Evolutionary conservation across 306 rosid genomes (phyloP), one percentile per base, ranked within the genome.

Genomic region (Pachyrhizus erosus): DNA sequence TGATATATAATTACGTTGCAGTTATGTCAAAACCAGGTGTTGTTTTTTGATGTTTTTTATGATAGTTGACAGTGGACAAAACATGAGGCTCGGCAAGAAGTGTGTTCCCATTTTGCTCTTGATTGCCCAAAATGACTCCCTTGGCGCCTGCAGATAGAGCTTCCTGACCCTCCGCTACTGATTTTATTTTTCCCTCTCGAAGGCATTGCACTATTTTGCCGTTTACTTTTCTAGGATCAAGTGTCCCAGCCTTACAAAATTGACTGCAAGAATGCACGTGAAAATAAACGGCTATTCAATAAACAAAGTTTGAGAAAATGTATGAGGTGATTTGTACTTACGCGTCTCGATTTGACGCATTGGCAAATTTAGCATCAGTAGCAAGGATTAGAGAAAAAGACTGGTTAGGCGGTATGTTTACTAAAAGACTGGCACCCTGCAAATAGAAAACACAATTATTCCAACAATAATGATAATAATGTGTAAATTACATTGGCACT

Each of bases 371-470:
- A 5, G 89, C 96, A 79, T 87, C 82, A 4, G 64, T 80, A 37
- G 89, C 78, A 21, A 40, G 66, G 58, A 91, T 81, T 33, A 90
- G 21, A 4, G 93, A 87, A 77, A 83, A 87, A 40, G 86, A 83
- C 70, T 71, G 87, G 20, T 70, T 27, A 7, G 87, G 52, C 1
- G 90, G 88, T 71, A 87, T 69, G 29, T 26, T 24, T 52, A 68
- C 66, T 3, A 86, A 87, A 75, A 93, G 91, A 80, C 93, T 89
- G 23, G 66, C 54, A 27, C 94, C 97, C 97, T 83, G 48, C 4
- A 34, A 61, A 9, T 49, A 3, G 5, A 45, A 46, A 26, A 45
- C 1, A 80, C 6, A n/a, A 71, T 78, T 65, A 77, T 9, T 21
- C 15, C 7, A 48, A 12, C 67, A 60, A 3, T 1, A 24, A 18